Conservation (phyloP, 2,329 filamentous ascomycete genomes). For the Lojkania enalia region DNA sequence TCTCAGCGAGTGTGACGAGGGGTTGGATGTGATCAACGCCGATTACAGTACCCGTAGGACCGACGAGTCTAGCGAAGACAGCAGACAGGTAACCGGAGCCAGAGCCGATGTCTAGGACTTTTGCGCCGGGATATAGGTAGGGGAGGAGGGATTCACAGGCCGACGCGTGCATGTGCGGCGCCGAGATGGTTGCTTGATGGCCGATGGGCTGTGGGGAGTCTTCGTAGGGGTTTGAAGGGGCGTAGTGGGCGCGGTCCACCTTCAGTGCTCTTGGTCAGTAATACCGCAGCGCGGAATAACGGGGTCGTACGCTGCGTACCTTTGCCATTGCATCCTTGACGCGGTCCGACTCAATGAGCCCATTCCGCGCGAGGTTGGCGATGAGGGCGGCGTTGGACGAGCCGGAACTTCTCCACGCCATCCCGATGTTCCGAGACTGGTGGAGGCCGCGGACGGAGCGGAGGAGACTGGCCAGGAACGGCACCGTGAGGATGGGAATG, state of each 20-base stretch:
- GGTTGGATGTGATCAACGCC: conserved; percentile 56
- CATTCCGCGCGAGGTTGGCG: conserved; percentile 72
- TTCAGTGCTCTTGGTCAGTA: conserved; percentile 39
- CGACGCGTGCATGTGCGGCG: conserved; percentile 72
- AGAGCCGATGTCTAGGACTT: conserved; percentile 54
- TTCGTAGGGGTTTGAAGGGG: conserved; percentile 70
- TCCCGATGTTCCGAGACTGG: conserved; percentile 47
- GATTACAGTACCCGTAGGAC: conserved; percentile 49
- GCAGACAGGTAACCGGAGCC: conserved; percentile 78
- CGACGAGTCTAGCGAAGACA: conserved; percentile 78
- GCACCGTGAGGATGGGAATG: conserved; percentile 25
- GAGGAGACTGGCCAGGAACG: conserved; percentile 21
- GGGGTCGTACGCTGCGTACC: conserved; percentile 52
- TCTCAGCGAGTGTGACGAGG: conserved; percentile 46
- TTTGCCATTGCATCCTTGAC: conserved; percentile 81
- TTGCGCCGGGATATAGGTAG: conserved; percentile 56
- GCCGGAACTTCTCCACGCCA: conserved; percentile 91
- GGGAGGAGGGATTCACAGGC: conserved; percentile 66
- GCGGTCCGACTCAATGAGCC: conserved; percentile 70
- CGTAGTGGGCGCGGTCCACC: conserved; percentile 89
- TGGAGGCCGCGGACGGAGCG: conserved; percentile 22
- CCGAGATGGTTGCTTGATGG: conserved; percentile 69
- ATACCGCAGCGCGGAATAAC: neutral
- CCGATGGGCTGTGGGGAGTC: conserved; percentile 73
- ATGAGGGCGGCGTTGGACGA: conserved; percentile 73